These are phyloP conservation scores for Sugiyamaella castrensis DNA, from an alignment of 1,139 yeast genomes.

Conservation along the genomic window DNA sequence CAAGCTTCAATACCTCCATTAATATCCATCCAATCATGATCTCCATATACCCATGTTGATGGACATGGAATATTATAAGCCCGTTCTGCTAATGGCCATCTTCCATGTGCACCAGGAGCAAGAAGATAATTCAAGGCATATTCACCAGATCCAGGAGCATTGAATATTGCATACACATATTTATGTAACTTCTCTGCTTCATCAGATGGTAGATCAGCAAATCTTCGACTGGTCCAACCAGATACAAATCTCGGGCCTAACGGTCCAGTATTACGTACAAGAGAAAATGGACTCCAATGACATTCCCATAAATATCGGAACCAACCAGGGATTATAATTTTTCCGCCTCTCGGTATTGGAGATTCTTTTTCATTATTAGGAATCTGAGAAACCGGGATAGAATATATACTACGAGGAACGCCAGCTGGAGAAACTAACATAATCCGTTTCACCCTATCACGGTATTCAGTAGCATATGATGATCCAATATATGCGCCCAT, in stretches of 20 bases:
- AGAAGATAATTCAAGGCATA: slow-evolving; percentile 60
- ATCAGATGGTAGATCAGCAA: slow-evolving; percentile 33
- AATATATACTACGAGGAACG: slow-evolving; percentile 42
- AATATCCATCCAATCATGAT: slow-evolving; percentile 82
- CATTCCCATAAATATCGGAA: slow-evolving; percentile 41
- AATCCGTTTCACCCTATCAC: slow-evolving; percentile 60
- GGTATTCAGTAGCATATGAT: slow-evolving; percentile 73
- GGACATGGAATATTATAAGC: slow-evolving; percentile 39
- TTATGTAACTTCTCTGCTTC: slow-evolving; percentile 44
- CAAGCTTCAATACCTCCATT: slow-evolving; percentile 63
- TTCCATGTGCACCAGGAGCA: slow-evolving; percentile 75
- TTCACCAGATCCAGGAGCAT: slow-evolving; percentile 62
- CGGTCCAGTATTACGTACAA: slow-evolving; percentile 42
- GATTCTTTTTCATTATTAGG: slow-evolving; percentile 10
- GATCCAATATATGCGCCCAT: slow-evolving; percentile 87
- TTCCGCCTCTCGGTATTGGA: slow-evolving; percentile 12
- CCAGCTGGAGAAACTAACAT: slow-evolving; percentile 89
- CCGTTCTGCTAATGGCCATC: slow-evolving; percentile 70
- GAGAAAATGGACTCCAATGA: slow-evolving; percentile 40
- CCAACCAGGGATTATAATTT: slow-evolving; percentile 27
- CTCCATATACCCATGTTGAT: slow-evolving; percentile 67
- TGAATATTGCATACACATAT: slow-evolving; percentile 59
- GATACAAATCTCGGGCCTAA: slow-evolving; percentile 42
- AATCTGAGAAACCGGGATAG: slow-evolving; percentile 30
- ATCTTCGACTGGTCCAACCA: slow-evolving; percentile 43